Evolutionary conservation across 2,329 filamentous ascomycete species (phyloP).

Genomic region (Aspergillus vadensis): DNA sequence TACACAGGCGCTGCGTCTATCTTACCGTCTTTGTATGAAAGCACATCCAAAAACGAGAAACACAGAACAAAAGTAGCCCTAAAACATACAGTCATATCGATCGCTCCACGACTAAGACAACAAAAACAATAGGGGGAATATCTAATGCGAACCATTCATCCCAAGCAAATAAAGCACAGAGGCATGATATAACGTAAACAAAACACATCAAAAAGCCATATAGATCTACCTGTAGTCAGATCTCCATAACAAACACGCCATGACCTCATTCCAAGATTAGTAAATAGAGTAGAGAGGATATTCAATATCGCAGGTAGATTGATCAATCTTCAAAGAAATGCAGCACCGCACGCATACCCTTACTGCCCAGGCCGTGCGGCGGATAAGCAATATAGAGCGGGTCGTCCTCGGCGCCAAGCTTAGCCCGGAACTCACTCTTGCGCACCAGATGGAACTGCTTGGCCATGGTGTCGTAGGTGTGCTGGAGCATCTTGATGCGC

Average conservation of each 20-base stretch:
- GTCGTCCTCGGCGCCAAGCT: slow-evolving; percentile 83
- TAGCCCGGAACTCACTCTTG: slow-evolving; percentile 88
- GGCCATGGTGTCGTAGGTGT: slow-evolving; percentile 78
- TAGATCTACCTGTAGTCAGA: too few species aligned
- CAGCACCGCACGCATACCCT: slow-evolving; percentile 81
- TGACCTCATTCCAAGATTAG: too few species aligned
- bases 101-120: neutral
- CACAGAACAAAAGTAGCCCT: neutral
- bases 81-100: neutral
- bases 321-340: slow-evolving; percentile 76
- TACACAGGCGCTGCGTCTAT: neutral
- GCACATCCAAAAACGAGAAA: neutral
- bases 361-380: slow-evolving; percentile 77
- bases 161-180: neutral
- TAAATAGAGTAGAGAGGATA: too few species aligned
- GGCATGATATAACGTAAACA: neutral
- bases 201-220: too few species aligned
- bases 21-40: neutral
- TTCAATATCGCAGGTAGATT: too few species aligned
- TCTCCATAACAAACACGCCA: too few species aligned
- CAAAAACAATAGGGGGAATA: slow-evolving; percentile 1
- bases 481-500: slow-evolving; percentile 76
- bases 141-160: neutral
- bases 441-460: slow-evolving; percentile 79
- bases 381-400: slow-evolving; percentile 90